Evolutionary conservation across 768 basidiomycete genomes (phyloP), one percentile per base, ranked within the genome.

Genomic region (Xerocomus spinulosus): DNA sequence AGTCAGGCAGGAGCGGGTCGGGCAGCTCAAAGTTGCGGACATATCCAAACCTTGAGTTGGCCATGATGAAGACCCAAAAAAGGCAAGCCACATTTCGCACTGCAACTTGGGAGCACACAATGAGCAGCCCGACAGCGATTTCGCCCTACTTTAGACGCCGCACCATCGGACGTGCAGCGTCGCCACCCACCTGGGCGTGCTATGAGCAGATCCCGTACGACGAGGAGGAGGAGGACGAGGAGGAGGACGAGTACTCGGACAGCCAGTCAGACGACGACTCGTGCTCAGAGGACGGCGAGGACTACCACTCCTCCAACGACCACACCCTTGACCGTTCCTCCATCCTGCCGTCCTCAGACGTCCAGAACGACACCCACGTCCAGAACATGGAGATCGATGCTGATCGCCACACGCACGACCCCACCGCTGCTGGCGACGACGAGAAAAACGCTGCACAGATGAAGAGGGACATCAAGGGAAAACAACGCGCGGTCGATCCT

Each of bases 1-100:
- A 89, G 9, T 79, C 82, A 0, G 87, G 94, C 0, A 98, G 71
- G 3, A 98, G 72, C 0, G 81, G 74, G 61, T 99, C 96, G 6
- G 91, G 87, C 0, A 91, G 79, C 66, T 99, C 95, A 63, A 87
- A 98, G 29, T 77, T 77, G 55, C 83, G 80, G 12, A 98, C 96
- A 68, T 98, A 95, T 34, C 87, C 85, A 59, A 83, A 99, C 60
- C 82, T 86, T n/a, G 90, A 86, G 57, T 87, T 89, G 13, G 95
- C 92, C 95, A 99, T 97, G 28, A 20, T 17, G 32, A 25, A 26
- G 18, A 28, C 48, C 42, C 60, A 5, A 48, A 56, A 49, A 56
- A 53, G 60, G 60, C 21, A 59, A 51, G 3, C n/a, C n/a, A n/a
- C n/a, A 38, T 34, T 40, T 48, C 39, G 41, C 49, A 54, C 51